A percentile compares a stretch with the other conserved stretches of the same genome.
Conservation (phyloP, 371 early-diverging fungal species). For the Mucor velutinosus region DNA sequence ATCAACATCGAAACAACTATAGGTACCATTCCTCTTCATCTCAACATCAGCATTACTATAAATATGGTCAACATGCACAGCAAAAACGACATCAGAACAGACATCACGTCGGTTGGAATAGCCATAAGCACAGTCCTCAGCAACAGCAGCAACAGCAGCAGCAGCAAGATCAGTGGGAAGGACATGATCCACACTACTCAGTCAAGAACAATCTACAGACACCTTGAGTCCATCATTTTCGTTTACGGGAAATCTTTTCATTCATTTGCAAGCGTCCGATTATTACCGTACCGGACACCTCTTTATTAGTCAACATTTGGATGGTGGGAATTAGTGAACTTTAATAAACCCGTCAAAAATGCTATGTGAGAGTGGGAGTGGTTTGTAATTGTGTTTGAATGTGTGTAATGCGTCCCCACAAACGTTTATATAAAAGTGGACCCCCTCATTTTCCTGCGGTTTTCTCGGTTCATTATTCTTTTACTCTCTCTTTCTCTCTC, state of each 20-base stretch:
- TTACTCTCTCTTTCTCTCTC: too few relatives aligned
- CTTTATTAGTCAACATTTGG: background rate
- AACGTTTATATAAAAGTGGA: background rate
- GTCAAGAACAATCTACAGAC: background rate
- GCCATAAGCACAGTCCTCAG: background rate
- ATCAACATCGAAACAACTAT: background rate
- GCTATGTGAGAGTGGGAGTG: background rate
- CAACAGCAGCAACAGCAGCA: background rate
- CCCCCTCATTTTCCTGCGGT: background rate
- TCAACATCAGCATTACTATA: background rate
- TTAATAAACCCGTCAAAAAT: background rate
- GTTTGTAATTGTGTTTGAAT: background rate
- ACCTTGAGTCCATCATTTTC: background rate
- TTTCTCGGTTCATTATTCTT: conserved; percentile 1
- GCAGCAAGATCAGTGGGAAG: background rate
- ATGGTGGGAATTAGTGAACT: conserved; percentile 3
- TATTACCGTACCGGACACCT: background rate
- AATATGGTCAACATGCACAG: background rate
- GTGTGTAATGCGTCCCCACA: background rate
- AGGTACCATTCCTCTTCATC: background rate
- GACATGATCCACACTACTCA: background rate
- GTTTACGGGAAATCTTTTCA: conserved; percentile 3
- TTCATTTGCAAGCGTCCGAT: background rate
- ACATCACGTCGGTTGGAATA: background rate
- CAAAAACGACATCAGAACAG: background rate